Evolutionary conservation across 1,139 yeast genomes (phyloP).

Genomic region (Pichia cactophila): DNA sequence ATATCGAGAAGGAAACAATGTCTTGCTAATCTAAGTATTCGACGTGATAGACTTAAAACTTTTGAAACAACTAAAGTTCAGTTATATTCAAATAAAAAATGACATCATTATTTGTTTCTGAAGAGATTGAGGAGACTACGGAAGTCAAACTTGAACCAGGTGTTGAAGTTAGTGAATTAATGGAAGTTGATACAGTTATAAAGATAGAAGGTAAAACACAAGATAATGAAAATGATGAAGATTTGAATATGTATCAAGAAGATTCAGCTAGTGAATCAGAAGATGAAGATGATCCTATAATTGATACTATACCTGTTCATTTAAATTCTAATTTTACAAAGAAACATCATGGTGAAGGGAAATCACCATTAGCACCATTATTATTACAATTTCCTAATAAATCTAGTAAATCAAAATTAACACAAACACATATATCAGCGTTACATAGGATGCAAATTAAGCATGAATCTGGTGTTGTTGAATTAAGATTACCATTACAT

Average conservation of each 20-base stretch:
- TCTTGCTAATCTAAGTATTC: too few species aligned
- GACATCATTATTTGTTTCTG: constrained; percentile 26
- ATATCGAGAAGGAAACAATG: too few species aligned
- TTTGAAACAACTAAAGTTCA: background rate
- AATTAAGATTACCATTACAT: constrained; percentile 65
- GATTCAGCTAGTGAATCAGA: constrained; percentile 29
- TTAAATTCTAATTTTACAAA: constrained; percentile 11
- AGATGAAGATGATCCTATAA: constrained; percentile 59
- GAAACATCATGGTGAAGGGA: constrained; percentile 2
- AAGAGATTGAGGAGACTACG: constrained; percentile 19
- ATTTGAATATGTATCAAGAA: constrained; percentile 2
- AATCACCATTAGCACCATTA: constrained; percentile 21
- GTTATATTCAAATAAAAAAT: background rate
- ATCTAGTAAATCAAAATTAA: constrained; percentile 23
- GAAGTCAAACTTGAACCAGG: constrained; percentile 14
- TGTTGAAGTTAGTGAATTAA: too few species aligned
- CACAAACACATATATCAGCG: constrained; percentile 36
- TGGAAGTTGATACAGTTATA: background rate
- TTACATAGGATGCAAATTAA: constrained; percentile 45
- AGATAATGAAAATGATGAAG: constrained; percentile 1
- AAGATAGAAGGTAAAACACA: constrained; percentile 34
- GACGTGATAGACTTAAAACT: background rate
- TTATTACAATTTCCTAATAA: constrained; percentile 68
- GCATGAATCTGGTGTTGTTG: constrained; percentile 50
- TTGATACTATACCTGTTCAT: constrained; percentile 67